phyloP scores from a whole-genome alignment of 768 basidiomycete species.

The Mycena haematopus region DNA sequence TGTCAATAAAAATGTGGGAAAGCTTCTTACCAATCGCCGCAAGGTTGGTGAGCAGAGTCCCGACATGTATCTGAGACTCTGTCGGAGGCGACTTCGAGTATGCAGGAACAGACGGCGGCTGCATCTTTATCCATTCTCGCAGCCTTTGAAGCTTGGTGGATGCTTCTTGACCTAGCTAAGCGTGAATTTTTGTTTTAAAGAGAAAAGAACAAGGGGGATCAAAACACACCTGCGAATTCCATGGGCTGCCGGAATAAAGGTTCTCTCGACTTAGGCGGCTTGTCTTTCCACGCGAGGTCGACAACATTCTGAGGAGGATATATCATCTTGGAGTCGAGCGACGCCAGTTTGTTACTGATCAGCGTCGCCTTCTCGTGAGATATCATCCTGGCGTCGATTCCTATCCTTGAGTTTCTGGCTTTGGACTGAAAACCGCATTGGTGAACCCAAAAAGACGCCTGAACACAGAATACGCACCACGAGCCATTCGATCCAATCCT shows the following conservation, averaged over 20 bases:
- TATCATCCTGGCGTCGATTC: constrained; percentile 86
- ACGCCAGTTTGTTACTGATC: constrained; percentile 60
- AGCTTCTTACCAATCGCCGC: constrained; percentile 62
- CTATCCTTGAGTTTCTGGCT: constrained; percentile 60
- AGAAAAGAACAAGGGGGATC: not conserved
- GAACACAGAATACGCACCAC: constrained; percentile 47
- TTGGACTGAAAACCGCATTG: constrained; percentile 37
- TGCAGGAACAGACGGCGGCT: constrained; percentile 63
- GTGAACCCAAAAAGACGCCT: constrained; percentile 2
- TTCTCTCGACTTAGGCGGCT: constrained; percentile 71
- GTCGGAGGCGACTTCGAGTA: constrained; percentile 70
- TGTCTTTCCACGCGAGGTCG: constrained; percentile 82
- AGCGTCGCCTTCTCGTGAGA: constrained; percentile 72
- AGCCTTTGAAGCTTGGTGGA: constrained; percentile 72
- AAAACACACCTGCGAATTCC: constrained; percentile 66
- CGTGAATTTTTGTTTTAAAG: not conserved
- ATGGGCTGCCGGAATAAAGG: constrained; percentile 70
- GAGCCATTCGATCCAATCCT: constrained; percentile 84
- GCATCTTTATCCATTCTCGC: constrained; percentile 69
- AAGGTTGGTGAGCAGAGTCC: constrained; percentile 71
- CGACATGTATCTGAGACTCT: constrained; percentile 66
- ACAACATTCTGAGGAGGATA: constrained; percentile 86
- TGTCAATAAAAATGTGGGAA: constrained; percentile 17
- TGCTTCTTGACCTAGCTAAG: constrained; percentile 59
- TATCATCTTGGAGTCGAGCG: constrained; percentile 67